Evolutionary conservation across 2,329 filamentous ascomycete genomes (phyloP).

Genomic region (Diaporthe sp.): DNA sequence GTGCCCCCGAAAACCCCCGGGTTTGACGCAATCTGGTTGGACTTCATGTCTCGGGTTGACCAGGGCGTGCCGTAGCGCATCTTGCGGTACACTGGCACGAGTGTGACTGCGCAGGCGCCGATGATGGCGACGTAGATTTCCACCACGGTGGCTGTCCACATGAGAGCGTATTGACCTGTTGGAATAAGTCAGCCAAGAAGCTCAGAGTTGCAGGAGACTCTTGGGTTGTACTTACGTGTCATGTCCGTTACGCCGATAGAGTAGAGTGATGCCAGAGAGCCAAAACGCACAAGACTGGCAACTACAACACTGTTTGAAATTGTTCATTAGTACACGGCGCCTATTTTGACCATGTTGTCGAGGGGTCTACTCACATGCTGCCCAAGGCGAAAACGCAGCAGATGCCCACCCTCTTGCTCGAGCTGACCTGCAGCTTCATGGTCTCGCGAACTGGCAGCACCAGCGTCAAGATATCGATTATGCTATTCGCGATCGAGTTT

Average conservation of each 20-base stretch:
- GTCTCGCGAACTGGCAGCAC: slow-evolving; percentile 36
- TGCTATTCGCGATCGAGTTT: slow-evolving; percentile 35
- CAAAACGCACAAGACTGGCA: slow-evolving; percentile 9
- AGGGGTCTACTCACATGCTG: background rate
- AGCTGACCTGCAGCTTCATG: background rate
- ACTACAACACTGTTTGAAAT: background rate
- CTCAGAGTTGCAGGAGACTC: background rate
- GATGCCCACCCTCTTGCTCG: background rate
- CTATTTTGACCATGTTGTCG: background rate
- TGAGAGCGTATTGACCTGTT: slow-evolving; percentile 2
- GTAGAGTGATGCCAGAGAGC: background rate
- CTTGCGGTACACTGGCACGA: slow-evolving; percentile 40
- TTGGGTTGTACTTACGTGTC: background rate
- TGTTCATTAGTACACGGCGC: background rate
- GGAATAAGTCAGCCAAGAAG: too few relatives aligned
- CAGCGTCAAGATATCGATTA: slow-evolving; percentile 39
- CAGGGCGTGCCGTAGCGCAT: slow-evolving; percentile 36
- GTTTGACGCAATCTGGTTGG: background rate
- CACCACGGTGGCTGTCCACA: slow-evolving; percentile 32
- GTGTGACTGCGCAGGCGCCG: slow-evolving; percentile 38
- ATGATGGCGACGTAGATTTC: slow-evolving; percentile 42
- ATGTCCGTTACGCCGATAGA: background rate
- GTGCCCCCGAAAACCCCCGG: background rate
- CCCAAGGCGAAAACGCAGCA: slow-evolving; percentile 2
- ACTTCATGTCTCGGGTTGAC: background rate